These are phyloP conservation scores for Eucalyptus cloeziana DNA, from an alignment of 345 rosid genomes.

Conservation along the genomic window DNA sequence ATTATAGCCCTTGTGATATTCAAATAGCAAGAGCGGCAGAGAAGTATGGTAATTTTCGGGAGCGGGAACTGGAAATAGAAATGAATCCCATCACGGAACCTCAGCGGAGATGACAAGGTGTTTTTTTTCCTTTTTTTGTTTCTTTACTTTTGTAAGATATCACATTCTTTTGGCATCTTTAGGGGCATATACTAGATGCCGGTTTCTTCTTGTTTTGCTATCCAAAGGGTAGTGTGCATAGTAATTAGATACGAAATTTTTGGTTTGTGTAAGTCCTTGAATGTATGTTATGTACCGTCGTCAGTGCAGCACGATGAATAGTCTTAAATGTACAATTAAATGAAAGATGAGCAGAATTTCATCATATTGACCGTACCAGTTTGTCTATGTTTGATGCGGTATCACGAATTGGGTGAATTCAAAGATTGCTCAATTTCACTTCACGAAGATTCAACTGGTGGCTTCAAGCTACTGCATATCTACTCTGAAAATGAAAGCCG, in stretches of 20 bases:
- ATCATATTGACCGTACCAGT: not conserved
- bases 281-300: constrained; percentile 13
- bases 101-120: constrained; percentile 20
- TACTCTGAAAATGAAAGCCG: not conserved
- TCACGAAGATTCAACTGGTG: not conserved
- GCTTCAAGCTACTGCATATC: not conserved
- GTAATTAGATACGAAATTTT: not conserved
- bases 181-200: constrained; percentile 8
- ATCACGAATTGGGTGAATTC: not conserved
- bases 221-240: constrained; percentile 36
- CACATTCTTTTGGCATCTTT: constrained; percentile 23
- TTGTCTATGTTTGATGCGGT: not conserved
- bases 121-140: not conserved
- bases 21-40: constrained; percentile 78
- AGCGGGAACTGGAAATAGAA: constrained; percentile 42
- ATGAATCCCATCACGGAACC: constrained; percentile 46
- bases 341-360: not conserved
- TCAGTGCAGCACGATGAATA: not conserved
- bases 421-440: not conserved
- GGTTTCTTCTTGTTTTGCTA: constrained; percentile 19
- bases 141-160: not conserved
- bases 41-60: constrained; percentile 31
- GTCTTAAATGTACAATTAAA: not conserved
- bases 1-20: constrained; percentile 58
- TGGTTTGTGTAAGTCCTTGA: not conserved